Evolutionary conservation across 2,329 filamentous ascomycete genomes (phyloP), one percentile per base, ranked within the genome.

Genomic region (Diaporthe destruens): DNA sequence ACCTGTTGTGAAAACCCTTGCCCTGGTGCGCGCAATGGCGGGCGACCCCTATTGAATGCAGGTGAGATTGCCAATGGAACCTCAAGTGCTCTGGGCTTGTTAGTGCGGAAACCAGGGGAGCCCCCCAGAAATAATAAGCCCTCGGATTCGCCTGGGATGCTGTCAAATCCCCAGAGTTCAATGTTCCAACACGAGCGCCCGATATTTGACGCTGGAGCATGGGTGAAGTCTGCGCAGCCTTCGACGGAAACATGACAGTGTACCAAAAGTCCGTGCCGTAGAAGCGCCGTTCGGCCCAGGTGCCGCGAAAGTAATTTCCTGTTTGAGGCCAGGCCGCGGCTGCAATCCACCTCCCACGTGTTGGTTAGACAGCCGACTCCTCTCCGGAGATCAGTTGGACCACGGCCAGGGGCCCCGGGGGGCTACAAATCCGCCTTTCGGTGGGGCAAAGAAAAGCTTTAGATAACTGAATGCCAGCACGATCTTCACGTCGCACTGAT

Each of bases 31-130:
- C 14, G 32, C 16, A 39, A 39, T 36, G 61, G 61, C 32, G 47
- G 25, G 61, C 61, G 47, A 39, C 61, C 61, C 61, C 61, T 66
- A 53, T 66, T 66, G 47, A 53, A 39, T 53, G 61, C 61, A 66
- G 61, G 47, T 66, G 61, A 66, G 61, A 66, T 66, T 66, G 61
- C 61, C 61, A 47, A 53, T 66, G 61, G 61, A 53, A 66, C 61
- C 61, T 66, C 8, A 36, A 29, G 29, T 29, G 29, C 29, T 29
- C 25, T 51, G 44, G 36, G 61, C 44, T 53, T 51, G 44, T 65
- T 65, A 65, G 61, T 47, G 61, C 20, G 1, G n/a, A 25, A 51
- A 36, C 44, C n/a, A 51, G n/a, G 39, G 44, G 44, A 20, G 36
- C 36, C 32, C 61, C 44, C 61, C 61, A 66, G 47, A 53, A 66